Conservation (phyloP, 2,329 filamentous ascomycete species). For the Mycogone perniciosa region DNA sequence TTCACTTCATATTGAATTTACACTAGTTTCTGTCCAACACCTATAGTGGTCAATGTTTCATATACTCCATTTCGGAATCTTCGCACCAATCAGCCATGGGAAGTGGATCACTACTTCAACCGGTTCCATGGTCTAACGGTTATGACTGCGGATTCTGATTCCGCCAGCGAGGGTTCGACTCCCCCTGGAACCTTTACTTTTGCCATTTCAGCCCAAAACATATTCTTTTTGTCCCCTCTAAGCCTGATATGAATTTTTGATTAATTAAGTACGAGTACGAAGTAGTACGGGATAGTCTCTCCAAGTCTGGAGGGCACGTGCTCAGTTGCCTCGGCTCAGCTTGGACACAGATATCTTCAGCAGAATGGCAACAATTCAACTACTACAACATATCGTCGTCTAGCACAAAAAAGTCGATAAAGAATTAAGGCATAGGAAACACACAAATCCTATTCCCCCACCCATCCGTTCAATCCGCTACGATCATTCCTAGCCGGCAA, state of each 20-base stretch:
- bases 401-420: background rate
- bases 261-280: no score
- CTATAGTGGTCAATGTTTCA: background rate
- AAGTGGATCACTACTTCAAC: slow-evolving; percentile 8
- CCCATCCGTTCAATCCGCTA: slow-evolving; percentile 18
- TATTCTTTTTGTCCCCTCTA: background rate
- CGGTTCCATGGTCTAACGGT: slow-evolving; percentile 15
- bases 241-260: no score
- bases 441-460: slow-evolving; percentile 11
- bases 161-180: slow-evolving; percentile 16
- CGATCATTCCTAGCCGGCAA: slow-evolving; percentile 17
- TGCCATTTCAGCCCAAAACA: background rate
- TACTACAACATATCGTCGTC: background rate
- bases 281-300: no score
- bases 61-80: background rate
- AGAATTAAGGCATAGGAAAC: slow-evolving; percentile 5
- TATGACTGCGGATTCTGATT: slow-evolving; percentile 16
- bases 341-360: no score
- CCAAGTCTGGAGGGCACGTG: no score
- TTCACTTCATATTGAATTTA: no score
- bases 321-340: no score
- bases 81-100: slow-evolving; percentile 2
- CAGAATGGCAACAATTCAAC: background rate
- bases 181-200: slow-evolving; percentile 13
- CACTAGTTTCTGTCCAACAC: background rate